Base-by-base conservation (phyloP, 441 rosid genomes). In the Geranium incanum region DNA sequence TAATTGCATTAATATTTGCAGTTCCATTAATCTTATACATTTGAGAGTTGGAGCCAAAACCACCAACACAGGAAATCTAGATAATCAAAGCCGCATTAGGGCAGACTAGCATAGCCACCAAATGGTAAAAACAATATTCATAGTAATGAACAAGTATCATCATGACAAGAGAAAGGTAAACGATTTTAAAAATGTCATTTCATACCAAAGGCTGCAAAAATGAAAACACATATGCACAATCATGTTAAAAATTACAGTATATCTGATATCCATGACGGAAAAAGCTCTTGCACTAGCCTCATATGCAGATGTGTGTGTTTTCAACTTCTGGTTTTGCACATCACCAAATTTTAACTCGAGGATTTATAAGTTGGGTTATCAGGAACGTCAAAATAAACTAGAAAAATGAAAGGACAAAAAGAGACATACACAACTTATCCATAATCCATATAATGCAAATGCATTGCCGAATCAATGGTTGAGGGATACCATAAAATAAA, bases 1-100 rank as follows among this genome's bases (percentile, higher is more conserved):
- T 86, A 76, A 95, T 86, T 7, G 98, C 98, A 79, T 91, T 89
- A 72, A 92, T 87, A 84, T 95, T 92, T 68, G 98, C 96, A 71
- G 97, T 89, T 37, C 99, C 99, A 5, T 95, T 95, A 73, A 89
- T 88, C 84, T 95, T 92, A 78, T 95, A 91, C 99, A 95, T 95
- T 55, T 89, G 76, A 60, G 98, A 85, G 75, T 91, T 85, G 50
- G 98, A 92, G 72, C 99, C 99, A 80, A 95, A 95, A 71, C 98
- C 97, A 52, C 99, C 98, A 72, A 91, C 86, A 71, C 97, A 95
- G 36, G 99, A 95, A 28, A 95, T 85, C 99, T 95, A 80, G 76
- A 85, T 71, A 73, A 71, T 15, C 6, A 52, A 77, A 68, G 50
- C 60, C 21, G 69, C 68, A 77, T 75, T 39, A 78, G 76, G 12